phyloP scores from a whole-genome alignment of 345 rosid genomes.

The Salix suchowensis region DNA sequence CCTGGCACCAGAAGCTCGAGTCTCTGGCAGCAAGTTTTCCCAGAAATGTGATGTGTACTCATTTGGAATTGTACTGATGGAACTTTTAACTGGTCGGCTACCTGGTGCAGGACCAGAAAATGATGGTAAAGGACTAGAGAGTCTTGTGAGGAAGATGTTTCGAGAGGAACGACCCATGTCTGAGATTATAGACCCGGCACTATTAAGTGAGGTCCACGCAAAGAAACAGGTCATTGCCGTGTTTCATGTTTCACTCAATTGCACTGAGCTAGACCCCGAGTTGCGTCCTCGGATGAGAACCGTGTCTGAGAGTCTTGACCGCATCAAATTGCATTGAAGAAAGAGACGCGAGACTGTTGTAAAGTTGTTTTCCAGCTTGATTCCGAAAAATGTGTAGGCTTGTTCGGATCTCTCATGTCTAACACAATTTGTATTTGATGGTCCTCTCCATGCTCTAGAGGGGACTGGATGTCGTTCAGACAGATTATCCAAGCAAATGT shows the following conservation, averaged over 20 bases:
- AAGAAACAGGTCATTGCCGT: slow-evolving; percentile 66
- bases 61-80: slow-evolving; percentile 78
- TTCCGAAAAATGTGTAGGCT: slow-evolving; percentile 9
- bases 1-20: slow-evolving; percentile 84
- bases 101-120: slow-evolving; percentile 59
- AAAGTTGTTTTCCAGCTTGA: slow-evolving; percentile 8
- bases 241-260: slow-evolving; percentile 77
- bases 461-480: background rate
- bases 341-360: slow-evolving; percentile 1
- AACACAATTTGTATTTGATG: background rate
- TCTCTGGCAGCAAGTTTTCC: slow-evolving; percentile 52
- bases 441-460: background rate
- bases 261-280: slow-evolving; percentile 86
- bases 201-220: slow-evolving; percentile 50
- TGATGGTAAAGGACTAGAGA: slow-evolving; percentile 62
- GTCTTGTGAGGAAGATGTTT: slow-evolving; percentile 58
- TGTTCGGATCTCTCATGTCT: background rate
- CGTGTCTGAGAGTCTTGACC: slow-evolving; percentile 73
- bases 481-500: background rate
- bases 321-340: slow-evolving; percentile 46
- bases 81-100: slow-evolving; percentile 62
- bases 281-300: slow-evolving; percentile 83
- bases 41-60: slow-evolving; percentile 91
- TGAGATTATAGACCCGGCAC: slow-evolving; percentile 66
- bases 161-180: slow-evolving; percentile 61